Base-by-base conservation (phyloP, 2,329 filamentous ascomycete genomes). In the Chaetoscypha palmicola region DNA sequence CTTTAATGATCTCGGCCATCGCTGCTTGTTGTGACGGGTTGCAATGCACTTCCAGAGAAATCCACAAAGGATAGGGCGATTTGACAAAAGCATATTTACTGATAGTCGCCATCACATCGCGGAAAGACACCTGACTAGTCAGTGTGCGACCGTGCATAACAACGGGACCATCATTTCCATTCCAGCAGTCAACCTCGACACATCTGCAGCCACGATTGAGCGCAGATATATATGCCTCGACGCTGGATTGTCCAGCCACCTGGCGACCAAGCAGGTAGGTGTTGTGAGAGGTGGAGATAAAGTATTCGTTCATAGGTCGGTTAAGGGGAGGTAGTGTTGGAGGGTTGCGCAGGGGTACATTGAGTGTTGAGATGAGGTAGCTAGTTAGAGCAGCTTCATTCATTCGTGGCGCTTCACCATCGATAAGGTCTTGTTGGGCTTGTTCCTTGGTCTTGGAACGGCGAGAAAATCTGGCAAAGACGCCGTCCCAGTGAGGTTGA, bases 101-200 rank as follows among this genome's bases (percentile, higher is more conserved):
- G 63, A 98, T 92, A 39, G 90, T 89, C 20, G 82, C 84, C 67
- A 98, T 88, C 51, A 91, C 91, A 64, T 97, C 91, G 35, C 81
- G 76, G 66, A 98, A 98, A 28, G 86, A 79, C 43, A 97, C 89
- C 46, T 86, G 83, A 10, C 81, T 91, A 0, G 92, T 97, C 65
- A 94, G 74, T 0, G 90, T 95, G 46, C 83, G 81, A 19, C 92
- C 92, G 58, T 98, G 92, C 49, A 87, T 89, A 23, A 98, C 92
- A 41, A 89, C 79, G 1, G 92, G 92, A 30, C 87, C 88, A 60
- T 95, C 84, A 41, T 78, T 76, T 12, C 92, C 92, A 64, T 98
- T 89, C 92, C 92, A 98, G 66, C 91, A 97, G 65, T 98, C 92
- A 41, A 98, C 88, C 66, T 98, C 92, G 35, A 98, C 83, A 63